Evolutionary conservation across 495 filamentous ascomycete genomes (phyloP).

Genomic region (Aspergillus egyptiacus): DNA sequence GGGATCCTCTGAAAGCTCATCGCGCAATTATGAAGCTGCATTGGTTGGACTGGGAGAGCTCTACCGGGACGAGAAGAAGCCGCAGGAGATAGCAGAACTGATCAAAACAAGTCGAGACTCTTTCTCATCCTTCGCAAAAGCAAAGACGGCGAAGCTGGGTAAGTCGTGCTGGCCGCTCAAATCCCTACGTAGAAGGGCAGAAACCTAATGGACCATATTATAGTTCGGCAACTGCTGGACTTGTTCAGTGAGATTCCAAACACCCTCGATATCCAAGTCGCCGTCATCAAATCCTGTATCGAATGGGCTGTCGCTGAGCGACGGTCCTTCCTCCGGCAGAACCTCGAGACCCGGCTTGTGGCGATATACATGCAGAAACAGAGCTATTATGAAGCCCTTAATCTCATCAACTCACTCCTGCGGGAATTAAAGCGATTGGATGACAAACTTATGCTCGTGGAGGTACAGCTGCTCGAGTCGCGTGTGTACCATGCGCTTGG

Average conservation of each 20-base stretch:
- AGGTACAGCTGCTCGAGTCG: constrained; percentile 95
- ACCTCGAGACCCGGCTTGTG: constrained; percentile 93
- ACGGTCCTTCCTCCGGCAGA: constrained; percentile 92
- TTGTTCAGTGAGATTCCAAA: constrained; percentile 90
- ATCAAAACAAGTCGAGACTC: constrained; percentile 85
- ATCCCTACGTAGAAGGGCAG: background rate
- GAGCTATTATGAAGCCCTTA: constrained; percentile 92
- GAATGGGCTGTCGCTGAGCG: constrained; percentile 95
- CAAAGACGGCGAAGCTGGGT: constrained; percentile 98
- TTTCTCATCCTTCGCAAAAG: constrained; percentile 93
- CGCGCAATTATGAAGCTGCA: constrained; percentile 75
- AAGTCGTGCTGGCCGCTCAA: constrained; percentile 24
- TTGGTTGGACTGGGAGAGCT: constrained; percentile 78
- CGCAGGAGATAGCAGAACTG: constrained; percentile 82
- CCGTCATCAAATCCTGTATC: constrained; percentile 95
- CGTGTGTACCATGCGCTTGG: constrained; percentile 95
- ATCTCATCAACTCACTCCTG: constrained; percentile 90
- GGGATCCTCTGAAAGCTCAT: constrained; percentile 73
- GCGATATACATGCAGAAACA: constrained; percentile 92
- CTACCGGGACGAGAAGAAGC: constrained; percentile 83
- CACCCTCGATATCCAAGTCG: constrained; percentile 84
- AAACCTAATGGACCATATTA: background rate
- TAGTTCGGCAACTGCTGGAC: constrained; percentile 95
- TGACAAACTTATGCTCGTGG: constrained; percentile 97
- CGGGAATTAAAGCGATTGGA: constrained; percentile 95